Base-by-base conservation (phyloP, 2,329 filamentous ascomycete genomes). In the Cephalotrichum gorgonifer region DNA sequence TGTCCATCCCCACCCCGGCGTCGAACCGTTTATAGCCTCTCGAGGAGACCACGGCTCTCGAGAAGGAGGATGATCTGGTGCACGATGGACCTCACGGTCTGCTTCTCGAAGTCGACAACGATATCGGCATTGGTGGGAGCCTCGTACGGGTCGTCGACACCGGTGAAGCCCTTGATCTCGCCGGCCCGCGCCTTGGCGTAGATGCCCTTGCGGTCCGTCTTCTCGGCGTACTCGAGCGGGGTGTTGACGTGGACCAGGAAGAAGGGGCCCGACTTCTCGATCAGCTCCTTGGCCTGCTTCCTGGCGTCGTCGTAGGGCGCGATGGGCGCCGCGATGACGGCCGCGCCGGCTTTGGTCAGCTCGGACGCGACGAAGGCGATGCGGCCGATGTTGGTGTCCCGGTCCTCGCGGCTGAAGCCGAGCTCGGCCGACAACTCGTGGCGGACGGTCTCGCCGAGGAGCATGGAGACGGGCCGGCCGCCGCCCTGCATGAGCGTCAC, bases 401-500 rank as follows among this genome's bases (percentile, higher is more conserved):
- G 88, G 72, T 98, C 93, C 63, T 91, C 84, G 55, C 83, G 82
- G 69, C 83, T 89, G 81, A 97, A 98, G 64, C 93, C 93, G 14
- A 98, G 85, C 70, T 97, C 93, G 2, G 88, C 86, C 11, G 88
- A 95, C 45, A 98, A 82, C 72, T 97, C 93, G 61, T 81, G 77
- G 60, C 93, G 89, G 55, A 98, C 90, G 6, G 88, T 97, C 72
- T 98, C 93, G 60, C 93, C 93, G 51, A 98, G 81, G 44, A 98
- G 81, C 63, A 98, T 84, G 17, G 90, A 94, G 50, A 97, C 93
- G 54, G 89, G 87, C 51, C 93, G 88, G 52, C 93, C 93, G 56
- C 91, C 90, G 71, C 96, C 90, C 75, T 98, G 91, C 79, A 97
- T 97, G 55, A 98, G 81, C 0, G 91, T 97, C 51, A 95, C 88